Evolutionary conservation across 768 basidiomycete species (phyloP).

Genomic region (Auriscalpium vulgare): DNA sequence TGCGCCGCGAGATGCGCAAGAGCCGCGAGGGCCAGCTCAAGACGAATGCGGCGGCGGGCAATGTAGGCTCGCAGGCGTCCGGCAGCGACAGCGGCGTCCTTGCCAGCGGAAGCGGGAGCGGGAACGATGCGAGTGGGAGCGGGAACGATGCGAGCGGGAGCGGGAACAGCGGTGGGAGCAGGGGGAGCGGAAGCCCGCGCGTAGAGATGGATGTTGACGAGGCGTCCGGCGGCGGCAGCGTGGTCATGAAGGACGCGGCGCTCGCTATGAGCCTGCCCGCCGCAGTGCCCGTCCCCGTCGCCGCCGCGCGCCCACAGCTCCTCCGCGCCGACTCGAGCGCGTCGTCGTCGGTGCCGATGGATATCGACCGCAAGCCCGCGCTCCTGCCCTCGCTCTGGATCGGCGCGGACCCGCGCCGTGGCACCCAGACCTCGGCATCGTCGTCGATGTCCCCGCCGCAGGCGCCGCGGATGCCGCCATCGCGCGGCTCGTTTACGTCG

Average conservation of each 20-base stretch:
- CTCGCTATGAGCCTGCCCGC: slow-evolving; percentile 10
- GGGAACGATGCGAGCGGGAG: slow-evolving; percentile 1
- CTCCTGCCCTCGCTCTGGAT: not conserved
- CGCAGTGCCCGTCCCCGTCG: slow-evolving; percentile 1
- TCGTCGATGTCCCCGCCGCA: not conserved
- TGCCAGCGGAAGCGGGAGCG: slow-evolving; percentile 8
- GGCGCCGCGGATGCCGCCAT: not conserved
- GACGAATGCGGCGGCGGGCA: not conserved
- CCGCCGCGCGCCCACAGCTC: not conserved
- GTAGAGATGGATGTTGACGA: slow-evolving; percentile 24
- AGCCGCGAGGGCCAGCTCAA: slow-evolving; percentile 19
- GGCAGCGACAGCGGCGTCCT: not conserved
- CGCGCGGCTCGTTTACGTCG: not conserved
- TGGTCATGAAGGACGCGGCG: slow-evolving; percentile 1
- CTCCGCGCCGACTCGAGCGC: too few species aligned
- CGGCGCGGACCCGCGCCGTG: not conserved
- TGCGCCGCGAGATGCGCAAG: slow-evolving; percentile 49
- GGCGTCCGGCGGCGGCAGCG: slow-evolving; percentile 10
- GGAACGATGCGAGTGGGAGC: not conserved
- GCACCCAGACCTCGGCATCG: not conserved
- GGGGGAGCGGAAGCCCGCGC: slow-evolving; percentile 14
- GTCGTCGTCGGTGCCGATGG: not conserved
- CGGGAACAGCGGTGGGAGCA: slow-evolving; percentile 11
- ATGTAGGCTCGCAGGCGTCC: too few species aligned
- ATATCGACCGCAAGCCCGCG: not conserved